Evolutionary conservation across 2,329 filamentous ascomycete species (phyloP).

Genomic region (Fusarium heterosporum): DNA sequence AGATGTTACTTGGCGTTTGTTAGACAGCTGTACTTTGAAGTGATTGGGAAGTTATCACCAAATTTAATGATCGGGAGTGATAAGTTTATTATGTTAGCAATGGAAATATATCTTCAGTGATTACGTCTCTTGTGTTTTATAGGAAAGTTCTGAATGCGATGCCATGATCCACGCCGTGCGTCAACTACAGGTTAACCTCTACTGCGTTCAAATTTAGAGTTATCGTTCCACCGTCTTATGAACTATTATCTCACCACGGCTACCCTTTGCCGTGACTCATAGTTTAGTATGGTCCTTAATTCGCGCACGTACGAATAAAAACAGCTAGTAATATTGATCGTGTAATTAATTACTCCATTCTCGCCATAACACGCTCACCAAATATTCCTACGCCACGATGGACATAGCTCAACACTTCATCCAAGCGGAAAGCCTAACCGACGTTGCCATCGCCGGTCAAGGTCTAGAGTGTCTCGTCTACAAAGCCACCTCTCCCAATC

Average conservation of each 20-base stretch:
- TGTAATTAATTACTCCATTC: neutral
- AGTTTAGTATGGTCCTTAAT: neutral
- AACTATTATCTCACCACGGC: neutral
- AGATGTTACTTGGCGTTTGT: too few relatives aligned
- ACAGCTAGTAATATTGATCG: neutral
- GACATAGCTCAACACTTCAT: neutral
- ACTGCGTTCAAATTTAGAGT: too few relatives aligned
- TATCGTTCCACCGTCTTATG: too few relatives aligned
- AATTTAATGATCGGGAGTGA: too few relatives aligned
- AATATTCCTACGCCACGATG: neutral
- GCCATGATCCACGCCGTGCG: too few relatives aligned
- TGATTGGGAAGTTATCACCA: too few relatives aligned
- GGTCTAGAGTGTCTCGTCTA: conserved; percentile 23
- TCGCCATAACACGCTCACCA: neutral
- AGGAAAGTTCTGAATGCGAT: too few relatives aligned
- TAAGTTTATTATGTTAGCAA: too few relatives aligned
- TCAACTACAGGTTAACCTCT: too few relatives aligned
- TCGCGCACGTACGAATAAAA: neutral
- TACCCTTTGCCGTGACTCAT: neutral
- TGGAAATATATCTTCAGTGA: too few relatives aligned
- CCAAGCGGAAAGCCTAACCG: neutral
- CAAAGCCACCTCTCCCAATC: neutral
- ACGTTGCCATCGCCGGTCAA: conserved; percentile 2
- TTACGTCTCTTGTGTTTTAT: too few relatives aligned
- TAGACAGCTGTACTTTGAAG: neutral